Percentiles rank a stretch among this genome's conserved stretches.
These are phyloP conservation scores for Backusella circina DNA, from an alignment of 192 early-diverging fungal species.

Conservation along the genomic window DNA sequence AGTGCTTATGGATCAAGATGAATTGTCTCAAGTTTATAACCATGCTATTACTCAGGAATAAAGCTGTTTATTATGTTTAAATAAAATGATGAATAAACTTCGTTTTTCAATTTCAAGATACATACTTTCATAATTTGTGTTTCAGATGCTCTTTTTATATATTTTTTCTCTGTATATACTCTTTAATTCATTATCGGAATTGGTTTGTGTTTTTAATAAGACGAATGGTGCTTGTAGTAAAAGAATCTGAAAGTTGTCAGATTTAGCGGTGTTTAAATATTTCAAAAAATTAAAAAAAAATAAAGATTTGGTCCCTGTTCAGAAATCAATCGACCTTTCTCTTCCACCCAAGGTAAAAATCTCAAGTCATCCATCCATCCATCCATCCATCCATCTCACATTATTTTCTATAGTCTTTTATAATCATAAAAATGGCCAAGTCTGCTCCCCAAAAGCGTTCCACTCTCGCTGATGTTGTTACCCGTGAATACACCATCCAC, in stretches of 20 bases:
- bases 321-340: background rate
- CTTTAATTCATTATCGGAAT: too few species aligned
- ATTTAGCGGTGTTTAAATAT: background rate
- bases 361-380: background rate
- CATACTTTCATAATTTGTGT: too few species aligned
- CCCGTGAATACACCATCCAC: conserved; percentile 99
- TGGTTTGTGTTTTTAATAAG: too few species aligned
- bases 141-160: too few species aligned
- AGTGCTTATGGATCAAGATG: conserved; percentile 4
- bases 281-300: background rate
- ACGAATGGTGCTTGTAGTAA: too few species aligned
- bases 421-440: background rate
- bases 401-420: background rate
- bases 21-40: background rate
- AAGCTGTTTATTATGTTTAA: background rate
- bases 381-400: background rate
- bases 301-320: background rate
- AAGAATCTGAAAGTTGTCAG: too few species aligned
- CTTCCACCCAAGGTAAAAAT: background rate
- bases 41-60: background rate
- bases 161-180: too few species aligned
- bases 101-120: too few species aligned
- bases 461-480: conserved; percentile 85
- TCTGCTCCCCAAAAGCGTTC: conserved; percentile 58
- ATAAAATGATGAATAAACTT: background rate